A percentile compares a stretch with the other conserved stretches of the same genome.
These are phyloP conservation scores for Stramenopiles sp. DNA, from an alignment of 352 stramenopile species.

Conservation along the genomic window DNA sequence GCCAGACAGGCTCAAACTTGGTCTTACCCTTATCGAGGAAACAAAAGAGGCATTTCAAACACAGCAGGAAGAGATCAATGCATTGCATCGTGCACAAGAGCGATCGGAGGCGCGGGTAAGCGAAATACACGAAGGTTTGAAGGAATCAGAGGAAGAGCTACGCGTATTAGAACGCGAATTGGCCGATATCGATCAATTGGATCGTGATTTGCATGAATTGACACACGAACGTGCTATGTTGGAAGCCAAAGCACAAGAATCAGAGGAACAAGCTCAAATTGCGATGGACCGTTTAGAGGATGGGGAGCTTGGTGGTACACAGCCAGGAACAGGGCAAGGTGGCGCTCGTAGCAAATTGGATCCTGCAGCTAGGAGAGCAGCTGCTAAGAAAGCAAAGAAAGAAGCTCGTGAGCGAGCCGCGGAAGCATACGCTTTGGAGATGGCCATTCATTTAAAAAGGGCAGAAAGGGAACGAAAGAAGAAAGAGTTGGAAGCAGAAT, in stretches of 20 bases:
- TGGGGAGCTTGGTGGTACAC: constrained; percentile 18
- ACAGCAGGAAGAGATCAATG: constrained; percentile 71
- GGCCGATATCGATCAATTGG: constrained; percentile 71
- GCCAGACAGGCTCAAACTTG: constrained; percentile 59
- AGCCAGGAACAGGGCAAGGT: constrained; percentile 13
- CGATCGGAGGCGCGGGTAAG: constrained; percentile 57
- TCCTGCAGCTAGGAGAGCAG: too few relatives aligned
- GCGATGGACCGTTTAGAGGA: constrained; percentile 27
- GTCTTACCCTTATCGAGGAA: constrained; percentile 67
- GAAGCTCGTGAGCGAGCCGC: constrained; percentile 29
- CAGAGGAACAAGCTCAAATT: constrained; percentile 22
- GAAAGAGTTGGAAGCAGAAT: constrained; percentile 67
- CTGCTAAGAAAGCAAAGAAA: constrained; percentile 24
- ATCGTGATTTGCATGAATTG: constrained; percentile 58
- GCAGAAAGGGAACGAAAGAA: constrained; percentile 67
- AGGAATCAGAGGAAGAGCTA: constrained; percentile 66
- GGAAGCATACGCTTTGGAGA: constrained; percentile 66
- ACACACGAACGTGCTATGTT: constrained; percentile 67
- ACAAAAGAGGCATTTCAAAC: constrained; percentile 70
- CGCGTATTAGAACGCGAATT: constrained; percentile 63
- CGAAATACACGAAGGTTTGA: constrained; percentile 61
- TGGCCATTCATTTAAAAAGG: constrained; percentile 73
- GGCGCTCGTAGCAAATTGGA: too few relatives aligned
- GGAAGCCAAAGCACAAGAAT: constrained; percentile 34
- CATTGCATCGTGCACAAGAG: constrained; percentile 65